phyloP scores from a whole-genome alignment of 768 basidiomycete genomes.

The Collybiopsis luxurians region DNA sequence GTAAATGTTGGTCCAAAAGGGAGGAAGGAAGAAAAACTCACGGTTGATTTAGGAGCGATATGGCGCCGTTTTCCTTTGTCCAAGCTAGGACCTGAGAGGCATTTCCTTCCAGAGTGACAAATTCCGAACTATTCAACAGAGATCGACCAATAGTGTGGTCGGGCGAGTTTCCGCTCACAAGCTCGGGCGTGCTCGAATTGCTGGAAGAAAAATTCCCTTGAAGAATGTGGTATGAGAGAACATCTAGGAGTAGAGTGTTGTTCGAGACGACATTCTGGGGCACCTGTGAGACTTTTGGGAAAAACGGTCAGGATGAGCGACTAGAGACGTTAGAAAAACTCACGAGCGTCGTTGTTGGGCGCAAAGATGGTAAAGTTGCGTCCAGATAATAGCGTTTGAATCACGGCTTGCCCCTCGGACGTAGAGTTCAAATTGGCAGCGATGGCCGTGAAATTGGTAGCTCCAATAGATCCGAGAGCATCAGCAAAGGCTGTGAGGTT shows the following conservation, averaged over 20 bases:
- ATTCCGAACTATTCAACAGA: conserved; percentile 45
- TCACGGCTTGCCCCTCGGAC: conserved; percentile 38
- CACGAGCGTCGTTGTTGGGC: conserved; percentile 55
- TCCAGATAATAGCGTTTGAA: conserved; percentile 39
- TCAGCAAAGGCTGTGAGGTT: conserved; percentile 28
- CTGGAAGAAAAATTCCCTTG: conserved; percentile 35
- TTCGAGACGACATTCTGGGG: not conserved
- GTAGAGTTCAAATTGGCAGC: conserved; percentile 42
- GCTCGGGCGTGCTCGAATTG: conserved; percentile 17
- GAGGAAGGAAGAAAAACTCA: conserved; percentile 21
- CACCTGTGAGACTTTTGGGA: too few relatives aligned
- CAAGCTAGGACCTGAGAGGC: conserved; percentile 55
- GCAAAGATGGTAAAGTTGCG: conserved; percentile 51
- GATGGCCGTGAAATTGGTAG: conserved; percentile 38
- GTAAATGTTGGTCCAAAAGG: conserved; percentile 2
- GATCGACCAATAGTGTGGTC: conserved; percentile 65
- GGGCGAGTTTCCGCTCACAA: conserved; percentile 42
- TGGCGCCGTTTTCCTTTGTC: conserved; percentile 35
- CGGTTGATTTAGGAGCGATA: conserved; percentile 50
- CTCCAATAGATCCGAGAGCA: conserved; percentile 35
- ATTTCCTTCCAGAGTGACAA: conserved; percentile 56
- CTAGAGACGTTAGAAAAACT: conserved; percentile 16
- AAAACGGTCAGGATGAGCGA: too few relatives aligned
- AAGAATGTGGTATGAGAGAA: conserved; percentile 50
- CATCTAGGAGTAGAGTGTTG: conserved; percentile 27